Evolutionary conservation across 805 yeast species (phyloP).

Genomic region (Candida golubevii): DNA sequence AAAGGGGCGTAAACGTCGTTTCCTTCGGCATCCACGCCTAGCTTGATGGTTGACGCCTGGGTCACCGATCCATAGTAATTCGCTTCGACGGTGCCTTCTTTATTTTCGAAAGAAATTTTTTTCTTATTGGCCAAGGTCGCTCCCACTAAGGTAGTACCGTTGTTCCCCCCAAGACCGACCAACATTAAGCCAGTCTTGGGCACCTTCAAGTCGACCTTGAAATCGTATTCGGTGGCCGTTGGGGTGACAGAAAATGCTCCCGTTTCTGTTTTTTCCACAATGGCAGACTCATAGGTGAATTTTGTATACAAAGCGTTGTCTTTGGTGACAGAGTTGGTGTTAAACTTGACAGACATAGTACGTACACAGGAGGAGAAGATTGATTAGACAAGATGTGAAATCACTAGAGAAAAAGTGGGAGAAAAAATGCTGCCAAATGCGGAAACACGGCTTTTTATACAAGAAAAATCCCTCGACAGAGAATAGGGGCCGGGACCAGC

Average conservation of each 20-base stretch:
- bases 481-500: too few species aligned
- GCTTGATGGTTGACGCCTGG: slow-evolving; percentile 83
- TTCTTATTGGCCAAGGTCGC: slow-evolving; percentile 82
- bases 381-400: too few species aligned
- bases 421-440: too few species aligned
- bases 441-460: too few species aligned
- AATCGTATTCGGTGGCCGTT: slow-evolving; percentile 67
- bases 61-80: slow-evolving; percentile 95
- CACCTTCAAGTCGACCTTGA: slow-evolving; percentile 74
- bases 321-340: slow-evolving; percentile 42
- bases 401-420: too few species aligned
- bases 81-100: slow-evolving; percentile 67
- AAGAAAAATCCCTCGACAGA: too few species aligned
- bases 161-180: slow-evolving; percentile 96
- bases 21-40: slow-evolving; percentile 78
- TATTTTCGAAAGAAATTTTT: slow-evolving; percentile 72
- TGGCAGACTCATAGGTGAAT: slow-evolving; percentile 72
- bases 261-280: slow-evolving; percentile 50
- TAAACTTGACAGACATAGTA: slow-evolving; percentile 17
- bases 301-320: slow-evolving; percentile 54
- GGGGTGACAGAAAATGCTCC: slow-evolving; percentile 68
- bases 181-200: slow-evolving; percentile 87
- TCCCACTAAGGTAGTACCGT: slow-evolving; percentile 87
- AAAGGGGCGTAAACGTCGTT: slow-evolving; percentile 90
- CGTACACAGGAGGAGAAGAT: too few species aligned